These are phyloP conservation scores for Dactylorhiza incarnata DNA, from an alignment of 106 monocot genomes.

Conservation along the genomic window DNA sequence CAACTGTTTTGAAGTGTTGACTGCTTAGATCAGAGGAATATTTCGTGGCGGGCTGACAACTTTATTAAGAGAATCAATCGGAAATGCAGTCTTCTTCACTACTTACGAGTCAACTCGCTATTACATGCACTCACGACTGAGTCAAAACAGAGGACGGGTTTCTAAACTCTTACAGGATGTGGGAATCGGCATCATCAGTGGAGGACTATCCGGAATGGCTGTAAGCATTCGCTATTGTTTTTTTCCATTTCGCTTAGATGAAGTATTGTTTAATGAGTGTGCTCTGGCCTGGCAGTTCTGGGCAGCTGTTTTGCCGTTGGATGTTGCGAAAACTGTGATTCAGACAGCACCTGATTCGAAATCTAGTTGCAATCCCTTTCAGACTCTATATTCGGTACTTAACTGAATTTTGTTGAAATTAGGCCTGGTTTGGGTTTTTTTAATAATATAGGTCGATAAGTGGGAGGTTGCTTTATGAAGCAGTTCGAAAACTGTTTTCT, in stretches of 20 bases:
- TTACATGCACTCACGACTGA: slow-evolving; percentile 46
- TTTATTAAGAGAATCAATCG: slow-evolving; percentile 74
- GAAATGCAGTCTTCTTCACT: slow-evolving; percentile 81
- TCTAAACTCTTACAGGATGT: slow-evolving; percentile 40
- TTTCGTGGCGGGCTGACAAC: slow-evolving; percentile 82
- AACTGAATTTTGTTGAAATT: background rate
- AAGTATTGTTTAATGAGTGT: background rate
- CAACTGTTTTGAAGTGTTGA: background rate
- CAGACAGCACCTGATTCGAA: slow-evolving; percentile 49
- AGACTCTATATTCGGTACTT: slow-evolving; percentile 36
- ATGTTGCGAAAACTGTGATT: slow-evolving; percentile 95
- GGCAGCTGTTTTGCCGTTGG: slow-evolving; percentile 72
- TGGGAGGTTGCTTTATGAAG: too few species aligned
- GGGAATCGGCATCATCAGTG: slow-evolving; percentile 73
- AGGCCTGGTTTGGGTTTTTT: too few species aligned
- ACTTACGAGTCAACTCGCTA: slow-evolving; percentile 71
- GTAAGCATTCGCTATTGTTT: slow-evolving; percentile 30
- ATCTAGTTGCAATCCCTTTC: slow-evolving; percentile 57
- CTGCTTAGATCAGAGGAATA: slow-evolving; percentile 61
- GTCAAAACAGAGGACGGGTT: slow-evolving; percentile 10
- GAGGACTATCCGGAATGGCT: slow-evolving; percentile 76
- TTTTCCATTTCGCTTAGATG: background rate
- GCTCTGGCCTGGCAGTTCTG: slow-evolving; percentile 53
- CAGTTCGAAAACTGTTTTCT: too few species aligned
- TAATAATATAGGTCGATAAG: too few species aligned